phyloP scores from a whole-genome alignment of 2,329 filamentous ascomycete genomes.

The Tetracladium maxilliforme region DNA sequence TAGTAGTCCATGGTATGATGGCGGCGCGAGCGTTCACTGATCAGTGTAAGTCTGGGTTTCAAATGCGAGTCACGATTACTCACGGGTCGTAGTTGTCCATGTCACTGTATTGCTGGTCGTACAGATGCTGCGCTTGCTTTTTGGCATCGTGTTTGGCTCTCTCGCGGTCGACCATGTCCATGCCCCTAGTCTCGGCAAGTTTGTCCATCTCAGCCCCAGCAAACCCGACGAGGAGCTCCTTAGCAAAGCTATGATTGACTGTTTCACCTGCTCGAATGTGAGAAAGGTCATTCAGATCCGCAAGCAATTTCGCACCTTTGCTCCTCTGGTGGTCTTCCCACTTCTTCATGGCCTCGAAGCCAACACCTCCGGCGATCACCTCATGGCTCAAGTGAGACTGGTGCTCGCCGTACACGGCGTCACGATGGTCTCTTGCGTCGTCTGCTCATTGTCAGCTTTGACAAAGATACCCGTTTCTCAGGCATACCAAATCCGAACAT shows the following conservation, averaged over 20 bases:
- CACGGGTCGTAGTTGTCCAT: constrained; percentile 41
- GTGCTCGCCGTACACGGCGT: constrained; percentile 29
- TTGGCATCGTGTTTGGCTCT: constrained; percentile 43
- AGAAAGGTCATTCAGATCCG: no score
- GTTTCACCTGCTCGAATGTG: constrained; percentile 41
- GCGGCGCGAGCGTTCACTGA: no score
- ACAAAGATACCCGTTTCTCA: no score
- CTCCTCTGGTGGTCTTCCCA: constrained; percentile 63
- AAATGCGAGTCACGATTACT: no score
- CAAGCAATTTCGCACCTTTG: constrained; percentile 43
- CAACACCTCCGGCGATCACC: constrained; percentile 58
- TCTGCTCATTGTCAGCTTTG: no score
- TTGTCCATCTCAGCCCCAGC: constrained; percentile 65
- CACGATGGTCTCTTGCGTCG: no score
- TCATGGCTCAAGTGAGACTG: constrained; percentile 57
- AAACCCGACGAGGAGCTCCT: constrained; percentile 60
- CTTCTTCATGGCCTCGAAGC: constrained; percentile 67
- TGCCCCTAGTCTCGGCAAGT: constrained; percentile 57
- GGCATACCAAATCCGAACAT: no score
- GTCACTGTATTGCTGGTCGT: constrained; percentile 43
- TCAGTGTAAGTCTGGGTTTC: no score
- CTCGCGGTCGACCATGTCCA: constrained; percentile 41
- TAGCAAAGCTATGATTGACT: constrained; percentile 61
- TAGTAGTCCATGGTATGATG: no score
- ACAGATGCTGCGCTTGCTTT: constrained; percentile 41